These are phyloP conservation scores for Cladophialophora carrionii DNA, from an alignment of 2,329 filamentous ascomycete species.

Conservation along the genomic window DNA sequence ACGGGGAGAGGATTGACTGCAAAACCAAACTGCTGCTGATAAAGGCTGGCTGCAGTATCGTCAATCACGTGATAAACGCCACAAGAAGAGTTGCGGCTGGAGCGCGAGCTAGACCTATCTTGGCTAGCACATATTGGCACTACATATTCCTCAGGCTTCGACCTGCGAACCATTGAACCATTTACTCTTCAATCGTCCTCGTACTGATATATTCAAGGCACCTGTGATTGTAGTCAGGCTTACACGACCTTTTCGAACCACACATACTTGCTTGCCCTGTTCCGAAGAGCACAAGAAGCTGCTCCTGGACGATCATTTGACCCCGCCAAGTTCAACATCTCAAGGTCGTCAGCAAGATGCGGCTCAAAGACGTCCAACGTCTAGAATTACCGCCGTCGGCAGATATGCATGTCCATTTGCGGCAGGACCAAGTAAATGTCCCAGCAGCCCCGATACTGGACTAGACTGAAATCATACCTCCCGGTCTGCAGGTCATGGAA, in stretches of 20 bases:
- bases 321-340: neutral
- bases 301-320: neutral
- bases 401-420: slow-evolving; percentile 52
- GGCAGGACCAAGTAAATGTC: slow-evolving; percentile 55
- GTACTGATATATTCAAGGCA: neutral
- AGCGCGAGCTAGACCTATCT: neutral
- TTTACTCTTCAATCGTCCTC: too few relatives aligned
- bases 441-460: slow-evolving; percentile 44
- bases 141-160: neutral
- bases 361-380: slow-evolving; percentile 4
- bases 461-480: slow-evolving; percentile 4
- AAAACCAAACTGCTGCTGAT: neutral
- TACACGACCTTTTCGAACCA: neutral
- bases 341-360: slow-evolving; percentile 4
- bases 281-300: neutral
- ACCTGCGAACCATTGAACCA: too few relatives aligned
- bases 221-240: neutral
- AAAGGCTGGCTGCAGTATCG: too few relatives aligned
- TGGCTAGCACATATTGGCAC: neutral
- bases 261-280: neutral
- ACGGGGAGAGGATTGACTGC: neutral
- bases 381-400: slow-evolving; percentile 29
- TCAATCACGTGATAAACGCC: neutral
- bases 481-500: slow-evolving; percentile 8
- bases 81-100: too few relatives aligned